phyloP scores from a whole-genome alignment of 2,329 filamentous ascomycete species.

The Malbranchea cinnamomea region DNA sequence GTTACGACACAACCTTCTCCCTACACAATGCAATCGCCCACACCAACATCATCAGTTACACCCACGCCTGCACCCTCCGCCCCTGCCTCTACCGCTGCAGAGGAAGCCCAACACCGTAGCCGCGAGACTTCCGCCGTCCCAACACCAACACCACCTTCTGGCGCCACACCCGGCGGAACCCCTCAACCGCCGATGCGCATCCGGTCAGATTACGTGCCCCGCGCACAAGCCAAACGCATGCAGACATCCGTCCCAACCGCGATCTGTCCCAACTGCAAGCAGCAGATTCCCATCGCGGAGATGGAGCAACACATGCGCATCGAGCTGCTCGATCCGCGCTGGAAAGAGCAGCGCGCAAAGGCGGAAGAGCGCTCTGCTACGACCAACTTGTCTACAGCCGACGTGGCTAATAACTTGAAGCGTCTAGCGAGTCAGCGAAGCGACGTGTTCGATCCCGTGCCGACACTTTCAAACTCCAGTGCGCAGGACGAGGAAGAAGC shows the following conservation, averaged over 20 bases:
- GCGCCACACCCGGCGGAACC: conserved; percentile 38
- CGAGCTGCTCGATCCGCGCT: conserved; percentile 80
- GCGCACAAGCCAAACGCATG: conserved; percentile 57
- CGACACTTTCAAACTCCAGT: conserved; percentile 1
- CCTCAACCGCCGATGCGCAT: conserved; percentile 62
- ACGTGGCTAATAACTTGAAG: conserved; percentile 90
- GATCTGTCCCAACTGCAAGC: conserved; percentile 84
- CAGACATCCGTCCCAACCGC: conserved; percentile 44
- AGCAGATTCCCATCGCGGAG: conserved; percentile 74
- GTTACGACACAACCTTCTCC: conserved; percentile 17
- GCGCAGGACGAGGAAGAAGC: conserved; percentile 34
- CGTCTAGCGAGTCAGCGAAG: conserved; percentile 77
- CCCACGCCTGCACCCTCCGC: conserved; percentile 21
- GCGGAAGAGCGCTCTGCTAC: conserved; percentile 70
- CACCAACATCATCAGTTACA: conserved; percentile 18
- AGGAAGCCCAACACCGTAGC: conserved; percentile 15
- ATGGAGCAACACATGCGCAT: conserved; percentile 89
- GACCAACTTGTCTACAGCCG: conserved; percentile 70
- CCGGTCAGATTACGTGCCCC: conserved; percentile 80
- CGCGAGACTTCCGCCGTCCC: conserved; percentile 22
- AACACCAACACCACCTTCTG: conserved; percentile 42
- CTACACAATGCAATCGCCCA: conserved; percentile 11
- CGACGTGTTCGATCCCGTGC: conserved; percentile 61
- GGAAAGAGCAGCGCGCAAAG: conserved; percentile 91
- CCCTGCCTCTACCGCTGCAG: conserved; percentile 29